These are phyloP conservation scores for Vicia faba DNA, from an alignment of 306 rosid species.

Conservation along the genomic window DNA sequence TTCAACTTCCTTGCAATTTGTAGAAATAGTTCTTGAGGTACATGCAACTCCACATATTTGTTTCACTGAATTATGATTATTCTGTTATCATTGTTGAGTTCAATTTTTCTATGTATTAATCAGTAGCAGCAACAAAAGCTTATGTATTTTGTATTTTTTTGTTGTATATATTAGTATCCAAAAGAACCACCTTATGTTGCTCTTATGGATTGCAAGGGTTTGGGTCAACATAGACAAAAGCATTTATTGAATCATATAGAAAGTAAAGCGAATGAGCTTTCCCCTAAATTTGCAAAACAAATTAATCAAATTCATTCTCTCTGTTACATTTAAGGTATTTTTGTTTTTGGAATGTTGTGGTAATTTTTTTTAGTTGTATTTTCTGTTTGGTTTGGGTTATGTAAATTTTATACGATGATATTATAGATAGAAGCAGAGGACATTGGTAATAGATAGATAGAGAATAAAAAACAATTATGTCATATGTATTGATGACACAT, in stretches of 20 bases:
- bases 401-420: too few species aligned
- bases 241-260: conserved; percentile 44
- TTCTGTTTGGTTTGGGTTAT: too few species aligned
- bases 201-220: conserved; percentile 68
- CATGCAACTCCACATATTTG: conserved; percentile 62
- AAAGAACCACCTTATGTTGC: conserved; percentile 60
- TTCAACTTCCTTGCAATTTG: conserved; percentile 52
- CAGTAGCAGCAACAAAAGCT: neutral
- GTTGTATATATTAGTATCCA: conserved; percentile 57
- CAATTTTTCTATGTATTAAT: neutral
- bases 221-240: conserved; percentile 62
- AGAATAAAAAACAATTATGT: neutral
- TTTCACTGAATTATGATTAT: too few species aligned
- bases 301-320: too few species aligned
- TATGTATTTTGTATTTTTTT: too few species aligned
- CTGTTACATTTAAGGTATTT: too few species aligned
- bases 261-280: conserved; percentile 60
- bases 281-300: conserved; percentile 56
- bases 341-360: too few species aligned
- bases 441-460: too few species aligned
- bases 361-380: too few species aligned
- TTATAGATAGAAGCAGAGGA: too few species aligned
- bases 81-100: conserved; percentile 26
- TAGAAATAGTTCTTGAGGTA: conserved; percentile 64
- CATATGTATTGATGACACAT: neutral